Percentiles rank a stretch among this genome's conserved stretches.
These are phyloP conservation scores for Suillus subluteus DNA, from an alignment of 768 basidiomycete genomes.

Conservation along the genomic window DNA sequence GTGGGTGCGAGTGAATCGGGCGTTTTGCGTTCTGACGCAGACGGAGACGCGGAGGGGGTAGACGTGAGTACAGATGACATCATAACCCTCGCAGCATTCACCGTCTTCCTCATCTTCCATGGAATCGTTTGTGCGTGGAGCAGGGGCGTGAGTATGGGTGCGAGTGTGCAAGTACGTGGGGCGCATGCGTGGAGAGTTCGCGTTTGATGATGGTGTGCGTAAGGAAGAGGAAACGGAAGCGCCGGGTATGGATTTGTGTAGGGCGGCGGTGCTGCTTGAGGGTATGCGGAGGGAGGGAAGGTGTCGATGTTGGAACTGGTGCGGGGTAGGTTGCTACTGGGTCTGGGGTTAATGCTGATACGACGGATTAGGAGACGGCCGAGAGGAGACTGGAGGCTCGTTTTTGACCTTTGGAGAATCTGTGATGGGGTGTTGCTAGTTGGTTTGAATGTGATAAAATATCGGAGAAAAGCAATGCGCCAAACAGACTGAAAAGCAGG, in stretches of 20 bases:
- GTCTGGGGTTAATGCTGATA: constrained; percentile 47
- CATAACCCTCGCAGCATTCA: constrained; percentile 23
- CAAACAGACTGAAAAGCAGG: neutral
- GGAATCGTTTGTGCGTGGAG: constrained; percentile 26
- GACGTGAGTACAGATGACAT: constrained; percentile 36
- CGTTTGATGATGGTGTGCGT: constrained; percentile 10
- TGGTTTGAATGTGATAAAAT: neutral
- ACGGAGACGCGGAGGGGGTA: constrained; percentile 16
- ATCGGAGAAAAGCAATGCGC: neutral
- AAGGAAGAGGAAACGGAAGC: neutral
- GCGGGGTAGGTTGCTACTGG: constrained; percentile 35
- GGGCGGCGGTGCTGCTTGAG: too few relatives aligned
- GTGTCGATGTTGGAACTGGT: constrained; percentile 12
- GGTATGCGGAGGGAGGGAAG: constrained; percentile 11
- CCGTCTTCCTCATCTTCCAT: constrained; percentile 45
- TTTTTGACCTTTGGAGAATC: constrained; percentile 70
- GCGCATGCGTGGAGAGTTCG: constrained; percentile 23
- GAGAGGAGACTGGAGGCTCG: constrained; percentile 68
- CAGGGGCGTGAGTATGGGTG: constrained; percentile 15
- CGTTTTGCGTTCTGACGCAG: constrained; percentile 11
- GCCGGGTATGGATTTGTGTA: too few relatives aligned
- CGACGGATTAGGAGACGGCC: constrained; percentile 63
- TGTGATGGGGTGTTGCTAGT: neutral
- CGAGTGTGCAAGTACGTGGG: constrained; percentile 15
- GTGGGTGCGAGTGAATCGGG: constrained; percentile 6